Conservation (phyloP, 2,329 filamentous ascomycete species). For the Bipolaris sorokiniana region DNA sequence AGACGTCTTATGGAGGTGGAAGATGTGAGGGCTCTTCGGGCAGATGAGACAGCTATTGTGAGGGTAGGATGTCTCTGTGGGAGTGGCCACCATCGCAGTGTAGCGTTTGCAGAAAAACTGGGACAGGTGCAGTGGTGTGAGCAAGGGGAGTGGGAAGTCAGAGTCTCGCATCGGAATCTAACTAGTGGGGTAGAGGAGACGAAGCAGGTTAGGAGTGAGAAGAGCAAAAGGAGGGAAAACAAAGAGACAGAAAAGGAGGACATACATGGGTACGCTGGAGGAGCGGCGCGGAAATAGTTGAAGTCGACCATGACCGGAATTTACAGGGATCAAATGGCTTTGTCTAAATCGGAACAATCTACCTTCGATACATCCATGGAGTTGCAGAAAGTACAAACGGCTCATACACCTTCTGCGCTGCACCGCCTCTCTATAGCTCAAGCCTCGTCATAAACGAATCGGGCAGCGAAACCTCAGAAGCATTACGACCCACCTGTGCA, state of each 20-base stretch:
- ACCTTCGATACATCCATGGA: neutral
- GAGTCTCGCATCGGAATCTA: conserved; percentile 7
- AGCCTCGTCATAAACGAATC: neutral
- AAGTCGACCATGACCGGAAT: neutral
- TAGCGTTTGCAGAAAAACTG: conserved; percentile 17
- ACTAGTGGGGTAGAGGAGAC: conserved; percentile 4
- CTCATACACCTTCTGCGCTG: neutral
- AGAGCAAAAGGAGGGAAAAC: neutral
- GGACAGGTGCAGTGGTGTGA: conserved; percentile 11
- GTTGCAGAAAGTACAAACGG: neutral
- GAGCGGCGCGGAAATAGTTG: neutral
- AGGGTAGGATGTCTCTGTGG: conserved; percentile 14
- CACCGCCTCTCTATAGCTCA: neutral
- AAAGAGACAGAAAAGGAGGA: neutral
- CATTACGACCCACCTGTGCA: neutral
- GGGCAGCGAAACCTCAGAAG: neutral
- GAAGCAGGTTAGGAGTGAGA: neutral
- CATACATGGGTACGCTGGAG: neutral
- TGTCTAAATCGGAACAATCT: neutral
- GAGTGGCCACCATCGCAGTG: conserved; percentile 16
- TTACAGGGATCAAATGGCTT: neutral
- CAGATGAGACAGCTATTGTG: neutral
- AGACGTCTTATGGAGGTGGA: conserved; percentile 11
- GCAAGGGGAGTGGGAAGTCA: conserved; percentile 10
- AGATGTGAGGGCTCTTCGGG: conserved; percentile 6